These are phyloP conservation scores for Mortierella claussenii DNA, from an alignment of 192 early-diverging fungal species.

Conservation along the genomic window DNA sequence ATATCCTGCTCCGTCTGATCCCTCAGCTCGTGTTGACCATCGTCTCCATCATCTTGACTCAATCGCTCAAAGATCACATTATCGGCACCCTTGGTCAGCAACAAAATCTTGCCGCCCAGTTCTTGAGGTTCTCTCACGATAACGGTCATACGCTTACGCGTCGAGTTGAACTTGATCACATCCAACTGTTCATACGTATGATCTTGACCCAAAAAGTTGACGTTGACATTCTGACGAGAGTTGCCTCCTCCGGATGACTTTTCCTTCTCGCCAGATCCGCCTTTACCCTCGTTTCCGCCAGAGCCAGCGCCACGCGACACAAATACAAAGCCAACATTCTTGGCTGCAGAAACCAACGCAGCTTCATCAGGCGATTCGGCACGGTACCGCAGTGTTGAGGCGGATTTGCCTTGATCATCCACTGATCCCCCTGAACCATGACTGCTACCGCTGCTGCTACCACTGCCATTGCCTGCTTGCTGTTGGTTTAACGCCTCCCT, in stretches of 20 bases:
- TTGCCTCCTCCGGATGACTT: constrained; percentile 30
- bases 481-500: constrained; percentile 2
- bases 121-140: constrained; percentile 80
- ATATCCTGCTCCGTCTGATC: constrained; percentile 73
- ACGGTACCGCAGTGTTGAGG: constrained; percentile 61
- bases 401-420: constrained; percentile 11
- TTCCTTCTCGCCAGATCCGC: neutral
- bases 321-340: constrained; percentile 83
- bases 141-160: constrained; percentile 95
- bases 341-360: constrained; percentile 82
- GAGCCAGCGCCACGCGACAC: constrained; percentile 49
- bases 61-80: constrained; percentile 93
- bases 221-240: constrained; percentile 58
- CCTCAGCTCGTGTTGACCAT: constrained; percentile 59
- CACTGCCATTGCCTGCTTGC: too few species aligned
- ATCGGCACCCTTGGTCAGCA: constrained; percentile 96
- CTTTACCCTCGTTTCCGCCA: neutral
- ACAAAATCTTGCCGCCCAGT: constrained; percentile 83
- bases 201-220: constrained; percentile 77
- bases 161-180: constrained; percentile 94
- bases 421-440: neutral
- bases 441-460: neutral
- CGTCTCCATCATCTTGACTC: constrained; percentile 53
- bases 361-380: constrained; percentile 88
- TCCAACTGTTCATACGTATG: constrained; percentile 83